Evolutionary conservation across 202 grass and related monocot genomes (phyloP).

Genomic region (Saccharum hybrid): DNA sequence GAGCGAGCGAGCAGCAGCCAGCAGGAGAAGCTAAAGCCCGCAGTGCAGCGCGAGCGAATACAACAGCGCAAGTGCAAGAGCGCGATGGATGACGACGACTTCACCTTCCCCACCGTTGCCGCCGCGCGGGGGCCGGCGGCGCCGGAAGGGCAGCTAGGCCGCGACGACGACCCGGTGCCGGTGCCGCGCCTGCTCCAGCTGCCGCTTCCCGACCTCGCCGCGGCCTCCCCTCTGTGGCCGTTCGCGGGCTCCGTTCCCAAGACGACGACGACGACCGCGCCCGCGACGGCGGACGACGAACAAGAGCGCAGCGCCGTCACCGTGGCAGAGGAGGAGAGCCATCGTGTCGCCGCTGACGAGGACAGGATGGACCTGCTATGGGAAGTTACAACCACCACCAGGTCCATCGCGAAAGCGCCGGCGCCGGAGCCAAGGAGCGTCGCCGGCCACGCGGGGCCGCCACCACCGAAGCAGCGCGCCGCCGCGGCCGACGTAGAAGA

Average conservation of each 20-base stretch:
- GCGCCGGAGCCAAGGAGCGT: not conserved
- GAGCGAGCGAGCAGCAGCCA: not conserved
- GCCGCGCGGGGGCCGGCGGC: not conserved
- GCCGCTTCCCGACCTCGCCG: not conserved
- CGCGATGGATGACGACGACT: constrained; percentile 42
- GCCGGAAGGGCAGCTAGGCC: not conserved
- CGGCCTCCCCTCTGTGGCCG: constrained; percentile 41
- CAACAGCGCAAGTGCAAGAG: not conserved
- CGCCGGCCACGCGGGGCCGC: not conserved
- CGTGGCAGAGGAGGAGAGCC: too few relatives aligned
- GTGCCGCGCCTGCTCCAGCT: not conserved
- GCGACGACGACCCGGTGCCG: not conserved
- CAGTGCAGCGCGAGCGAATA: not conserved
- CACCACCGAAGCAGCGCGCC: not conserved
- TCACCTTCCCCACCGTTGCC: constrained; percentile 43
- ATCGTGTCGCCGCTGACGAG: not conserved
- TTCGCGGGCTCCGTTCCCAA: constrained; percentile 23
- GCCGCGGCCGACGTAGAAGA: not conserved
- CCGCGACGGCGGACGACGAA: too few relatives aligned
- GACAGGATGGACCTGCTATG: constrained; percentile 39
- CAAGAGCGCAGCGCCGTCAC: not conserved
- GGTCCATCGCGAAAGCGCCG: not conserved
- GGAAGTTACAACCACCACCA: not conserved
- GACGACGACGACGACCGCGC: not conserved
- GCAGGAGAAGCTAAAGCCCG: too few relatives aligned